Percentiles rank a stretch among this genome's conserved stretches.
Conservation (phyloP, 495 filamentous ascomycete genomes). For the Physcia stellaris region DNA sequence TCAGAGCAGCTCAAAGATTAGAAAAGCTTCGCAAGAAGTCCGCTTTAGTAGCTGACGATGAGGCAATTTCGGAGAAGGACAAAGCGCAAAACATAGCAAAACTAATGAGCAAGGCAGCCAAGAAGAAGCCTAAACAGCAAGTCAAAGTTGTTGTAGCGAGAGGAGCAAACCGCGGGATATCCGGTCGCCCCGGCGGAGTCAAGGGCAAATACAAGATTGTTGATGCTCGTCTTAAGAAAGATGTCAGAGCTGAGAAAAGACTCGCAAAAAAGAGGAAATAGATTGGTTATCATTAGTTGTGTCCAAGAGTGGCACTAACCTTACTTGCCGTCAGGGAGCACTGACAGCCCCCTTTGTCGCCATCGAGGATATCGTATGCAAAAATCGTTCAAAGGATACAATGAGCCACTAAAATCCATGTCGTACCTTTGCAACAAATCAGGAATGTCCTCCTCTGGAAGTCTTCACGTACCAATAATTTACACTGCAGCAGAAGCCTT, state of each 20-base stretch:
- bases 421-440: slow-evolving; percentile 39
- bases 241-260: slow-evolving; percentile 83
- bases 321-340: neutral
- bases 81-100: slow-evolving; percentile 76
- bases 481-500: slow-evolving; percentile 56
- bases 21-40: slow-evolving; percentile 96
- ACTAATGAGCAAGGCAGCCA: slow-evolving; percentile 65
- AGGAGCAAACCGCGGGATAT: slow-evolving; percentile 72
- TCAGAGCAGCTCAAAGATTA: slow-evolving; percentile 76
- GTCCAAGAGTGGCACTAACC: no score
- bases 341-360: no score
- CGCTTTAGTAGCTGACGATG: slow-evolving; percentile 71
- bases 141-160: slow-evolving; percentile 84
- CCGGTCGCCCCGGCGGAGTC: slow-evolving; percentile 66
- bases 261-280: slow-evolving; percentile 48
- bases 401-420: slow-evolving; percentile 48
- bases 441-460: no score
- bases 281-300: neutral
- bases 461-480: slow-evolving; percentile 58
- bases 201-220: slow-evolving; percentile 99
- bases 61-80: slow-evolving; percentile 85
- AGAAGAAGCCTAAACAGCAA: slow-evolving; percentile 73
- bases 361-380: no score
- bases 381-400: slow-evolving; percentile 39
- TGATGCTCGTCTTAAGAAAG: slow-evolving; percentile 94